Base-by-base conservation (phyloP, 2,329 filamentous ascomycete genomes). In the Nothomitra cinnamomea region DNA sequence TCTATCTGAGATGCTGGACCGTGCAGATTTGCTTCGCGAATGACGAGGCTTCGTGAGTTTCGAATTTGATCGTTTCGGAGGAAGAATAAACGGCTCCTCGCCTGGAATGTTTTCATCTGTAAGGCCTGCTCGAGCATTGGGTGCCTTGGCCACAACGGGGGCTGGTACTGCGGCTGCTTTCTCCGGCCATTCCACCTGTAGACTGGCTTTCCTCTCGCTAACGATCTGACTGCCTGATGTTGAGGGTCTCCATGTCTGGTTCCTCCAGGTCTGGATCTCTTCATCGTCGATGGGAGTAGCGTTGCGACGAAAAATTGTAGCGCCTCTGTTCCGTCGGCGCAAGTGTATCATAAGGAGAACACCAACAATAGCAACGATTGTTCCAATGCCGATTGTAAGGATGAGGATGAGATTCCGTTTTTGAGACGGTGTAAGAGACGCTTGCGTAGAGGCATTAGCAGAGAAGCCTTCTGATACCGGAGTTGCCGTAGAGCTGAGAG, bases 281-380 rank as follows among this genome's bases (percentile, higher is more conserved):
- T 81, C 78, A 59, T 82, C 79, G 57, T 76, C 72, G 56, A 82
- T 80, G 12, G 79, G 79, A 0, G 77, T 77, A 45, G 77, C 76
- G 49, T 76, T 77, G 51, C 79, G 69, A 51, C 70, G 69, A 10
- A 49, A 49, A 58, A 76, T 70, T 54, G 79, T 68, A 2, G 67
- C 68, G 12, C 62, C 40, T 28, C 10, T 22, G 7, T 41, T 52
- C 5, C 35, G 35, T 22, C 32, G 40, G 35, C 50, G 50, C 19
- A 28, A 32, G 15, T 25, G 12, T n/a, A 17, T 21, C 10, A 4
- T 36, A 6, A 35, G 28, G 32, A 52, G 21, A n/a, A 19, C 13
- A 19, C 8, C 24, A 2, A 35, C 10, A 13, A 52, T 28, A 25
- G 50, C 50, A 24, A 40, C 6, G 24, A 52, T 24, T 32, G 24